Percentiles rank a stretch among this genome's conserved stretches.
Evolutionary conservation across 768 basidiomycete species (phyloP).

Genomic region (Xerocomellus intermedius): DNA sequence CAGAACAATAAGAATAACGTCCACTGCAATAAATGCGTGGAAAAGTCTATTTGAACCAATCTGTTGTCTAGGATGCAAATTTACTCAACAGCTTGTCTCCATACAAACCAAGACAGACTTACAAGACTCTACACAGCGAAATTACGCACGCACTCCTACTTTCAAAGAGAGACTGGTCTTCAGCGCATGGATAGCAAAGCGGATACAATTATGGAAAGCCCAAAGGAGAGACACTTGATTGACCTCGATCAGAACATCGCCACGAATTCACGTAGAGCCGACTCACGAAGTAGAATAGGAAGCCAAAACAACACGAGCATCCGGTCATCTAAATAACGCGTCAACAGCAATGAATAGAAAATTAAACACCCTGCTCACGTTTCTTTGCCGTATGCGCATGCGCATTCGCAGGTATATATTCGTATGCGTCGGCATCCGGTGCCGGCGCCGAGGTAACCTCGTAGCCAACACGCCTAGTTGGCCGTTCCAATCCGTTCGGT

Average conservation of each 20-base stretch:
- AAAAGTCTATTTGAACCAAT: conserved; percentile 7
- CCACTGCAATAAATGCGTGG: background rate
- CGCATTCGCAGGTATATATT: conserved; percentile 53
- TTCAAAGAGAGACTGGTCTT: conserved; percentile 49
- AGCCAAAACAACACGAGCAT: conserved; percentile 88
- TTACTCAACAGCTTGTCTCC: background rate
- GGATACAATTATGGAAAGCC: conserved; percentile 55
- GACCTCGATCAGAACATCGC: conserved; percentile 4
- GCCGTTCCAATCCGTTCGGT: conserved; percentile 30
- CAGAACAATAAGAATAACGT: conserved; percentile 18
- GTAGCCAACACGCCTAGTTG: conserved; percentile 47
- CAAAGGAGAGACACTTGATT: conserved; percentile 57
- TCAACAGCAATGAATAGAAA: background rate
- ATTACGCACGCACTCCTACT: conserved; percentile 36
- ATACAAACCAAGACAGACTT: background rate
- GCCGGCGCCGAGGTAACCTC: conserved; percentile 50
- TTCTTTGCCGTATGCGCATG: conserved; percentile 54
- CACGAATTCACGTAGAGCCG: background rate
- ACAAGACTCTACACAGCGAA: conserved; percentile 1
- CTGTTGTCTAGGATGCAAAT: background rate
- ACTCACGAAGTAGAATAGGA: conserved; percentile 77
- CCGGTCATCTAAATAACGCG: conserved; percentile 58
- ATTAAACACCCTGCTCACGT: conserved; percentile 42
- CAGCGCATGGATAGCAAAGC: conserved; percentile 49
- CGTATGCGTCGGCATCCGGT: conserved; percentile 67